Base-by-base conservation (phyloP, 768 basidiomycete species). In the Leccinum incarnatum region DNA sequence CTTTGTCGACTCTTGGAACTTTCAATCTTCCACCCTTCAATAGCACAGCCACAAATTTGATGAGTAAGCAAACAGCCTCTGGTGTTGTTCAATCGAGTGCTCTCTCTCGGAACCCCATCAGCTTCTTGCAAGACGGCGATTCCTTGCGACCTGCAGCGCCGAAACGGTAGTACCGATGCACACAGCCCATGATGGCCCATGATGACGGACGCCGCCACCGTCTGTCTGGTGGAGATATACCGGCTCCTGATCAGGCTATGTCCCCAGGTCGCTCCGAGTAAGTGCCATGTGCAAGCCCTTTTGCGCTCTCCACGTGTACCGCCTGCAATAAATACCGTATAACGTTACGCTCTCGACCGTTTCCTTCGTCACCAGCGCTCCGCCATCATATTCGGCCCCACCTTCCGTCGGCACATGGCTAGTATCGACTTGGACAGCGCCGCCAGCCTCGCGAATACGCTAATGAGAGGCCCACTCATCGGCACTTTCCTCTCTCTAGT, bases 1-100 rank as follows among this genome's bases (percentile, higher is more conserved):
- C 59, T 61, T 62, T 61, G 57, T 67, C 54, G 60, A 62, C 69
- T 62, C 69, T 62, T 58, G 68, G 68, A 70, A 69, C 59, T 61
- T 67, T 54, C 59, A 55, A 60, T 30, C 27, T 52, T 23, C 29
- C 55, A n/a, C 6, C 37, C 23, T 32, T 29, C 48, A 3, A 27
- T 21, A 17, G 58, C 64, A 64, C 55, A 62, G 63, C 63, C 63
- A 69, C 58, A 17, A 29, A 10, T 29, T 32, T 19, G 2, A 49
- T 69, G 65, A 71, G 63, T 67, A 71, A 70, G 40, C 62, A 60
- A 25, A 29, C 9, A 29, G 29, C 29, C 9, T 29, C 29, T 29
- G 23, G 23, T 25, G 23, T 25, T 25, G 23, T 25, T 25, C 23
- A 25, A 25, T 25, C 23, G 23, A 25, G 3, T 25, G 23, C 23